phyloP scores from a whole-genome alignment of 2,329 filamentous ascomycete species.

The Rhinocladiella similis region DNA sequence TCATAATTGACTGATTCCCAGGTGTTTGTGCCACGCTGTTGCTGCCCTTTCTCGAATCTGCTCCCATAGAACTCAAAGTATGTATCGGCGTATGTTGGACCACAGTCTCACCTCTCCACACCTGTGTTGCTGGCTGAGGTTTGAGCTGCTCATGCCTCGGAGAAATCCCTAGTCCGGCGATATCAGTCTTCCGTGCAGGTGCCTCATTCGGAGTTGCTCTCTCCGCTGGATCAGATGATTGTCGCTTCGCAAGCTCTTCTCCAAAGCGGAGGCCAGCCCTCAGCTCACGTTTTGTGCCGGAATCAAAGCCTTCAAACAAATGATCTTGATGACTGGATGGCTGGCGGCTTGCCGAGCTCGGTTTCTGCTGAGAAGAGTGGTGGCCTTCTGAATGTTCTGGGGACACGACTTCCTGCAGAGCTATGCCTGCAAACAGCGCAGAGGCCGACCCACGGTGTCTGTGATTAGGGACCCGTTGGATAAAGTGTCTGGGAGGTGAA shows the following conservation, averaged over 20 bases:
- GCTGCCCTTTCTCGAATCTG: not conserved
- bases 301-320: slow-evolving; percentile 35
- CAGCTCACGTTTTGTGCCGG: slow-evolving; percentile 41
- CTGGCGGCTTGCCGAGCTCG: slow-evolving; percentile 5
- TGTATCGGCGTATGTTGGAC: slow-evolving; percentile 16
- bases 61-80: not conserved
- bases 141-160: not conserved
- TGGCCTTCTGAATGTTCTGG: slow-evolving; percentile 13
- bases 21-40: slow-evolving; percentile 10
- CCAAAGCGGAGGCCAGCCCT: slow-evolving; percentile 44
- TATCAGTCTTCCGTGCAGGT: too few relatives aligned
- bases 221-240: slow-evolving; percentile 21
- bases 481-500: slow-evolving; percentile 29
- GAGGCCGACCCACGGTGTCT: slow-evolving; percentile 21
- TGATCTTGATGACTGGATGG: slow-evolving; percentile 3
- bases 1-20: not conserved
- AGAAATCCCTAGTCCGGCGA: not conserved
- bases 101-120: slow-evolving; percentile 15
- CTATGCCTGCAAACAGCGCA: slow-evolving; percentile 20
- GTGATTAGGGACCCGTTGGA: slow-evolving; percentile 22
- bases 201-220: not conserved
- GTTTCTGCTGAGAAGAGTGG: slow-evolving; percentile 14
- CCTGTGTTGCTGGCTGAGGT: slow-evolving; percentile 6
- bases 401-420: slow-evolving; percentile 24
- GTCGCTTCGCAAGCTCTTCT: slow-evolving; percentile 43